Conservation (phyloP, 768 basidiomycete genomes). For the Podaxis pistillaris region DNA sequence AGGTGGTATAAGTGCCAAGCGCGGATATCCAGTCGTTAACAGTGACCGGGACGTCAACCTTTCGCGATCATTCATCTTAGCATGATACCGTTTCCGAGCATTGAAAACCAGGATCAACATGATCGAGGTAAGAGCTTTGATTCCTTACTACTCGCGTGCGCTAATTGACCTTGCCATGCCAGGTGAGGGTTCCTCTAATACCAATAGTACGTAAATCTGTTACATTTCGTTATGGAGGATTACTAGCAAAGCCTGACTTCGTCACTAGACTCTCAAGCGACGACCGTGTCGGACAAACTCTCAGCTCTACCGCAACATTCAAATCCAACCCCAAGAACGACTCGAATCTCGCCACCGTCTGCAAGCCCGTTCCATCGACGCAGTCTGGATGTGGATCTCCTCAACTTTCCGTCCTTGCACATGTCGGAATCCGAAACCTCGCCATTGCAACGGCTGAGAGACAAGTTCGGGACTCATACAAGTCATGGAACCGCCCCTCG, state of each 20-base stretch:
- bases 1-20: not conserved
- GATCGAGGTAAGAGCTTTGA: not conserved
- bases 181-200: not conserved
- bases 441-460: constrained; percentile 6
- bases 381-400: constrained; percentile 4
- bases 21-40: not conserved
- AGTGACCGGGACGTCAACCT: not conserved
- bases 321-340: not conserved
- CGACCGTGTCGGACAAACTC: not conserved
- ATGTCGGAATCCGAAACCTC: constrained; percentile 10
- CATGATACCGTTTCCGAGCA: not conserved
- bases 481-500: not conserved
- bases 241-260: not conserved
- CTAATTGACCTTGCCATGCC: not conserved
- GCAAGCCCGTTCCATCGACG: not conserved
- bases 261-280: not conserved
- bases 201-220: not conserved
- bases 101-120: not conserved
- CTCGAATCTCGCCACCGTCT: not conserved
- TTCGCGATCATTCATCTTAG: not conserved
- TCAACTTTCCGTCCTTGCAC: constrained; percentile 7
- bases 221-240: not conserved
- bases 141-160: no score
- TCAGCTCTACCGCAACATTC: not conserved
- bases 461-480: constrained; percentile 5